Conservation (phyloP, 192 early-diverging fungal species). For the Rhizoclosmatium sp. region DNA sequence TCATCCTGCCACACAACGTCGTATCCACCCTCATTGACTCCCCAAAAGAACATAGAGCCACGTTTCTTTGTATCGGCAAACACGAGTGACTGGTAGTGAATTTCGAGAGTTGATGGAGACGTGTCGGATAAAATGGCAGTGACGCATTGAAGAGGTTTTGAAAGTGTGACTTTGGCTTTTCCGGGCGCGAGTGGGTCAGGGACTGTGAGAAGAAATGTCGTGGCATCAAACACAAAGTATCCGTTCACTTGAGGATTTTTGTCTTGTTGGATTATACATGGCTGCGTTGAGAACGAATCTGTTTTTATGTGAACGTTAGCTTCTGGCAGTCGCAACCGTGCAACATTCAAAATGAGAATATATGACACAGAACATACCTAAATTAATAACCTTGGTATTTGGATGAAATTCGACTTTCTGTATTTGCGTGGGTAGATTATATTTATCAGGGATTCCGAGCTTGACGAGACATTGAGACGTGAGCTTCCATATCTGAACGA, state of each 20-base stretch:
- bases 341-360: too few species aligned
- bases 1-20: conserved; percentile 24
- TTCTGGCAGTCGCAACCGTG: too few species aligned
- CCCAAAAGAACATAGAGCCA: too few species aligned
- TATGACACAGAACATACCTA: neutral
- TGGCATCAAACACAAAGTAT: neutral
- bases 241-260: neutral
- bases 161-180: neutral
- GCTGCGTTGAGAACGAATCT: neutral
- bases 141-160: neutral
- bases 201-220: neutral
- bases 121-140: neutral
- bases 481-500: conserved; percentile 12
- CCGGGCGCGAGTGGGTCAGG: neutral
- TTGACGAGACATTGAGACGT: conserved; percentile 6
- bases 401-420: neutral
- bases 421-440: neutral
- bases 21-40: neutral
- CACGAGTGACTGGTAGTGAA: neutral
- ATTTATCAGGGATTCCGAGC: neutral
- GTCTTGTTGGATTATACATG: neutral
- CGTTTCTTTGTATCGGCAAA: neutral
- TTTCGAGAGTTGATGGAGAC: neutral
- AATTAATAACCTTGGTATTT: neutral
- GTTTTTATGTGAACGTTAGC: too few species aligned